Conservation (phyloP, 2,329 filamentous ascomycete genomes). For the Moelleriella libera region DNA sequence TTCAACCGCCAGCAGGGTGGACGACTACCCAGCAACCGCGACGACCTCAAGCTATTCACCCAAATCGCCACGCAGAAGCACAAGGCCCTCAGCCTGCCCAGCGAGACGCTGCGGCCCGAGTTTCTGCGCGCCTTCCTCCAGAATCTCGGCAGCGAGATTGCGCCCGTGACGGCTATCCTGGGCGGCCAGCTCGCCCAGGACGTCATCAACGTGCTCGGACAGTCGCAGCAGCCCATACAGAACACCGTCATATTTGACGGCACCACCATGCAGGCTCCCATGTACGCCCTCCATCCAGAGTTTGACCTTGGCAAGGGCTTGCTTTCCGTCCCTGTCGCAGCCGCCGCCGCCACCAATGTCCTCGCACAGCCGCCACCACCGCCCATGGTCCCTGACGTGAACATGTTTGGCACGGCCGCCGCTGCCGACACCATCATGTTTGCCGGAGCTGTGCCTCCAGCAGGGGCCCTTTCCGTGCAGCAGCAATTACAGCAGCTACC, state of each 20-base stretch:
- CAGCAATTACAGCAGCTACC: too few relatives aligned
- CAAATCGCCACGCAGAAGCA: slow-evolving; percentile 65
- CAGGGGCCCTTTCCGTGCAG: too few relatives aligned
- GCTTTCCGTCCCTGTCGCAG: slow-evolving; percentile 16
- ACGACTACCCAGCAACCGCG: slow-evolving; percentile 39
- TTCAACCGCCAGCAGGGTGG: slow-evolving; percentile 45
- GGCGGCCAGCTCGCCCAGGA: slow-evolving; percentile 89
- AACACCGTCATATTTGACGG: slow-evolving; percentile 91
- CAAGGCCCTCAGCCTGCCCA: slow-evolving; percentile 55
- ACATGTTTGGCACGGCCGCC: too few relatives aligned
- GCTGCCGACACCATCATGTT: too few relatives aligned
- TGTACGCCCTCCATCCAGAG: slow-evolving; percentile 70
- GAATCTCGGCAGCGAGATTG: slow-evolving; percentile 71
- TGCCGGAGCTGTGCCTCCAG: too few relatives aligned
- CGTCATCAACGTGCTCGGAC: slow-evolving; percentile 88
- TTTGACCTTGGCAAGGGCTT: slow-evolving; percentile 35
- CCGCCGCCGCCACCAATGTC: not conserved
- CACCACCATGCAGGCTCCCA: slow-evolving; percentile 59
- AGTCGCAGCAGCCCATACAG: slow-evolving; percentile 87
- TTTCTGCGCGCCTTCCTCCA: slow-evolving; percentile 76
- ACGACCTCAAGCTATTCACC: slow-evolving; percentile 66
- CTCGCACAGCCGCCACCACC: too few relatives aligned
- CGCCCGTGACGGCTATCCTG: slow-evolving; percentile 76
- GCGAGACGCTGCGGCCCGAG: slow-evolving; percentile 51
- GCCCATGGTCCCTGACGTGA: too few relatives aligned